Evolutionary conservation across 495 filamentous ascomycete species (phyloP).

Genomic region (Hypoxylon intermedium): DNA sequence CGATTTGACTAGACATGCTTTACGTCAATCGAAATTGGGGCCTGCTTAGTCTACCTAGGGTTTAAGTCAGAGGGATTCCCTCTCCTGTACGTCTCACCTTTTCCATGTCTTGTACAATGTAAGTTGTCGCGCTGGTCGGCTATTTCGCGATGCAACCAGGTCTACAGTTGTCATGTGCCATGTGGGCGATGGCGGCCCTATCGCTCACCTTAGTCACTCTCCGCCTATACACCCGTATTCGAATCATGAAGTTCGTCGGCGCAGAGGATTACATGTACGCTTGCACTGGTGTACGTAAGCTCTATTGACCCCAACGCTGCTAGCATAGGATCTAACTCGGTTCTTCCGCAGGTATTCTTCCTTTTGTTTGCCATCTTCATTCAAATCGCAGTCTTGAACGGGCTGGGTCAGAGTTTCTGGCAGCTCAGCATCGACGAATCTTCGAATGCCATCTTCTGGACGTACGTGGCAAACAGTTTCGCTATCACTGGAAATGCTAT

Average conservation of each 20-base stretch:
- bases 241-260: constrained; percentile 48
- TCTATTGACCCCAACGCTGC: neutral
- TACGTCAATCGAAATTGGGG: constrained; percentile 12
- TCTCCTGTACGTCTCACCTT: constrained; percentile 18
- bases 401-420: constrained; percentile 47
- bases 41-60: neutral
- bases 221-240: constrained; percentile 47
- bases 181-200: constrained; percentile 48
- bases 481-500: constrained; percentile 50
- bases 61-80: neutral
- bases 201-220: constrained; percentile 43
- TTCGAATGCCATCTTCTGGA: constrained; percentile 49
- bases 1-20: constrained; percentile 4
- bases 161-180: constrained; percentile 42
- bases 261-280: constrained; percentile 48
- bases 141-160: constrained; percentile 35
- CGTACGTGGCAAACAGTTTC: constrained; percentile 49
- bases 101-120: constrained; percentile 15
- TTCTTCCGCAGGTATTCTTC: constrained; percentile 37
- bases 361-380: constrained; percentile 45
- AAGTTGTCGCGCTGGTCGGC: constrained; percentile 4
- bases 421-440: constrained; percentile 39
- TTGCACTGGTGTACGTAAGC: constrained; percentile 38
- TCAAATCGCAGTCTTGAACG: constrained; percentile 46
- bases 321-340: constrained; percentile 1